A percentile compares a stretch with the other conserved stretches of the same genome.
Conservation (phyloP, 176 grass and related monocot genomes). For the Carex kokanica region DNA sequence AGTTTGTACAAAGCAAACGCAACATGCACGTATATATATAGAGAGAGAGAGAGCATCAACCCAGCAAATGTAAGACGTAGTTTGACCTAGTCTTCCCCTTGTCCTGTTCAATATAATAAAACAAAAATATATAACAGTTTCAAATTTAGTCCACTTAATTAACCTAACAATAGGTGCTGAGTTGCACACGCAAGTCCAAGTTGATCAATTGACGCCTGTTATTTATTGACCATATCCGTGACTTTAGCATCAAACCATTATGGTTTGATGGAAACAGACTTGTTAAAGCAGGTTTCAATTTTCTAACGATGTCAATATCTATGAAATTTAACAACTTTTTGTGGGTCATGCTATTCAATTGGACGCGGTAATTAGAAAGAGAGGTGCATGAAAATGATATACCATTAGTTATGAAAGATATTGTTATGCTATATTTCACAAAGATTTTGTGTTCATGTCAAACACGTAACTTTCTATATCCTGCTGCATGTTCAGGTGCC, state of each 20-base stretch:
- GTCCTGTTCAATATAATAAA: background rate
- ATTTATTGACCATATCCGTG: background rate
- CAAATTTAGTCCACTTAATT: background rate
- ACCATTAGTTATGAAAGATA: background rate
- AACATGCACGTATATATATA: background rate
- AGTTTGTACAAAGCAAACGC: background rate
- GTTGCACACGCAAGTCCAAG: constrained; percentile 9
- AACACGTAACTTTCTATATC: constrained; percentile 1
- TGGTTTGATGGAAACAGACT: background rate
- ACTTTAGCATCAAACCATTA: constrained; percentile 8
- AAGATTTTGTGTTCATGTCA: background rate
- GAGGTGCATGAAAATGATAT: background rate
- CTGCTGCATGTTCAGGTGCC: background rate
- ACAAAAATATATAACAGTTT: background rate
- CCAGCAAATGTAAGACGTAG: background rate
- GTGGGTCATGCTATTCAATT: background rate
- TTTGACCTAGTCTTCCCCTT: background rate
- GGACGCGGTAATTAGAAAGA: constrained; percentile 4
- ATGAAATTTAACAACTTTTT: background rate
- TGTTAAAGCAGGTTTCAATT: background rate
- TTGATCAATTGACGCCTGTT: background rate
- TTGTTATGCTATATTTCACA: background rate
- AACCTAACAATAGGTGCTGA: background rate
- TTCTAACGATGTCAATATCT: background rate
- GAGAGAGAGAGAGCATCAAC: background rate